Evolutionary conservation across 768 basidiomycete species (phyloP).

Genomic region (Pholiota conissans): DNA sequence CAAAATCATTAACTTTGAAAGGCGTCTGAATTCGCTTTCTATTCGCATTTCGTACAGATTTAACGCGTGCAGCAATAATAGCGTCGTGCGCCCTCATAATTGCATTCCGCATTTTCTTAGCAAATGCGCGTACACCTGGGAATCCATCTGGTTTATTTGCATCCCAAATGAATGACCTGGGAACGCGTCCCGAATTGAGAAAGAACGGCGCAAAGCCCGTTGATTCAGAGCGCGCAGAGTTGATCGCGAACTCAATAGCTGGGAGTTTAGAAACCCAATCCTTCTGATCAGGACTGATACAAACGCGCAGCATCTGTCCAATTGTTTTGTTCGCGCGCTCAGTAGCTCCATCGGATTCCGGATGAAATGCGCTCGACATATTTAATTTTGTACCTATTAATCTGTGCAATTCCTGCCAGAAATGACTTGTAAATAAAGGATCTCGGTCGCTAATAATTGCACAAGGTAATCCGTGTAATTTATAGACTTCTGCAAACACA

Average conservation of each 20-base stretch:
- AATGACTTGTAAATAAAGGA: conserved; percentile 3
- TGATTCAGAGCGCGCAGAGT: neutral
- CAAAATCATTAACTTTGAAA: conserved; percentile 13
- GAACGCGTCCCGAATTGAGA: conserved; percentile 3
- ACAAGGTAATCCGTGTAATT: conserved; percentile 4
- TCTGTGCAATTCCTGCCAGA: conserved; percentile 3
- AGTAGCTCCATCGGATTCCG: conserved; percentile 8
- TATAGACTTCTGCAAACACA: conserved; percentile 4
- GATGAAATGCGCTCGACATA: conserved; percentile 13
- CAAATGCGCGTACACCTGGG: conserved; percentile 2
- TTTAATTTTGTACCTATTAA: conserved; percentile 2
- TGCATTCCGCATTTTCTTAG: neutral
- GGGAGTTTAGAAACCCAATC: neutral
- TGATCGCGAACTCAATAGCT: conserved; percentile 3
- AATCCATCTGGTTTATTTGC: neutral
- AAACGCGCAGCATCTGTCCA: neutral
- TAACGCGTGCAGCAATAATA: neutral
- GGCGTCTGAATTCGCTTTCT: neutral
- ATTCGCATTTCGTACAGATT: neutral
- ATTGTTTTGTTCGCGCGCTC: conserved; percentile 4
- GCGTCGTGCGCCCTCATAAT: conserved; percentile 1
- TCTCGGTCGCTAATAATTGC: conserved; percentile 3
- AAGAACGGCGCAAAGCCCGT: conserved; percentile 1
- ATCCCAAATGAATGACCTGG: conserved; percentile 3
- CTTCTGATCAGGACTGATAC: neutral